Conservation (phyloP, 2,329 filamentous ascomycete species). For the Metarhizium brunneum region DNA sequence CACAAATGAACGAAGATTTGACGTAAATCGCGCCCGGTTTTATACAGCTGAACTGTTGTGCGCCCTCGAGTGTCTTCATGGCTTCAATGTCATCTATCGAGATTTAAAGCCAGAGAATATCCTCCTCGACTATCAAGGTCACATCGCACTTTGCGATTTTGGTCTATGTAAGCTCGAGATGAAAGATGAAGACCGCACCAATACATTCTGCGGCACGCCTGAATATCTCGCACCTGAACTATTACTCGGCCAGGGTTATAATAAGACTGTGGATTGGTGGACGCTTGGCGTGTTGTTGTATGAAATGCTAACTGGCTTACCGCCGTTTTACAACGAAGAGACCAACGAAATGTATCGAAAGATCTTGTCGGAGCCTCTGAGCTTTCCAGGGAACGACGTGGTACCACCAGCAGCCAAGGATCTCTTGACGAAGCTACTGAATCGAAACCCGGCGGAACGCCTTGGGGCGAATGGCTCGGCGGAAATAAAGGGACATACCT, state of each 20-base stretch:
- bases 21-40: conserved; percentile 92
- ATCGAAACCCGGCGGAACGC: conserved; percentile 82
- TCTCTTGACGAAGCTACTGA: conserved; percentile 78
- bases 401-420: conserved; percentile 91
- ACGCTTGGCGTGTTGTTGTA: conserved; percentile 95
- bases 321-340: conserved; percentile 97
- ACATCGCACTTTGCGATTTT: conserved; percentile 96
- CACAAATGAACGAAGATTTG: conserved; percentile 92
- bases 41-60: conserved; percentile 96
- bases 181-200: conserved; percentile 98
- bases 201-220: conserved; percentile 96
- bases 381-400: conserved; percentile 72
- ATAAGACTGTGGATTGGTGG: conserved; percentile 99
- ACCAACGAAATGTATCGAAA: conserved; percentile 99
- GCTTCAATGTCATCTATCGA: conserved; percentile 95
- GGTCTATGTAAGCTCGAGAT: conserved; percentile 98
- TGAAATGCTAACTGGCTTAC: conserved; percentile 96
- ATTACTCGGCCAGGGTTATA: conserved; percentile 87
- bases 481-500: conserved; percentile 97
- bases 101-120: conserved; percentile 81
- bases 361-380: conserved; percentile 89
- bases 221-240: conserved; percentile 96
- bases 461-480: conserved; percentile 88
- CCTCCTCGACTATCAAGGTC: conserved; percentile 90
- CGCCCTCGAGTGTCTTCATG: conserved; percentile 89